Conservation (phyloP, 192 early-diverging fungal species). For the Coemansia reversa region DNA sequence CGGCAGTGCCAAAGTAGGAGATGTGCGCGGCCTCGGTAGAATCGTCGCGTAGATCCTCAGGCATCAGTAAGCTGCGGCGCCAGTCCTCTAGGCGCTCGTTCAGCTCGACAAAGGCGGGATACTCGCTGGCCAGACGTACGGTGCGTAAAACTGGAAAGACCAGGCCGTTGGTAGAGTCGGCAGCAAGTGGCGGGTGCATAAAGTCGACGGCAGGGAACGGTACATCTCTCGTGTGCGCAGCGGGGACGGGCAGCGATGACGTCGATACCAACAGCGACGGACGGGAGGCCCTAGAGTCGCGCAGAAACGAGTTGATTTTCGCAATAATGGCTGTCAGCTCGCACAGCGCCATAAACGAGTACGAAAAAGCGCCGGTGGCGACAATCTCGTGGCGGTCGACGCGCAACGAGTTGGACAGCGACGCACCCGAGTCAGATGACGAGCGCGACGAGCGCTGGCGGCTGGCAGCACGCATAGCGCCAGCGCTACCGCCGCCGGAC, state of each 20-base stretch:
- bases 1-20: conserved; percentile 49
- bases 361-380: conserved; percentile 52
- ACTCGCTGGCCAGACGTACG: conserved; percentile 37
- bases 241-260: neutral
- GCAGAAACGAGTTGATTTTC: conserved; percentile 42
- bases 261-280: conserved; percentile 6
- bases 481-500: neutral
- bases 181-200: conserved; percentile 12
- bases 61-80: conserved; percentile 39
- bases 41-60: conserved; percentile 53
- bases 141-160: conserved; percentile 40
- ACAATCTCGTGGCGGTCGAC: conserved; percentile 40
- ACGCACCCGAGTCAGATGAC: conserved; percentile 27
- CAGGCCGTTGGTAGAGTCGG: conserved; percentile 14
- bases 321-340: conserved; percentile 50
- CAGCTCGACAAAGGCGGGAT: conserved; percentile 38
- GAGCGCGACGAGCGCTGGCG: conserved; percentile 31
- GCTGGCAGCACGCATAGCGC: neutral
- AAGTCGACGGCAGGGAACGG: conserved; percentile 52
- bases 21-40: conserved; percentile 41
- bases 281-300: conserved; percentile 46
- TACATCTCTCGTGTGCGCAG: neutral
- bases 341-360: conserved; percentile 56
- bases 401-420: conserved; percentile 22
- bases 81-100: conserved; percentile 46